Base-by-base conservation (phyloP, 768 basidiomycete species). In the Trametes elegans region DNA sequence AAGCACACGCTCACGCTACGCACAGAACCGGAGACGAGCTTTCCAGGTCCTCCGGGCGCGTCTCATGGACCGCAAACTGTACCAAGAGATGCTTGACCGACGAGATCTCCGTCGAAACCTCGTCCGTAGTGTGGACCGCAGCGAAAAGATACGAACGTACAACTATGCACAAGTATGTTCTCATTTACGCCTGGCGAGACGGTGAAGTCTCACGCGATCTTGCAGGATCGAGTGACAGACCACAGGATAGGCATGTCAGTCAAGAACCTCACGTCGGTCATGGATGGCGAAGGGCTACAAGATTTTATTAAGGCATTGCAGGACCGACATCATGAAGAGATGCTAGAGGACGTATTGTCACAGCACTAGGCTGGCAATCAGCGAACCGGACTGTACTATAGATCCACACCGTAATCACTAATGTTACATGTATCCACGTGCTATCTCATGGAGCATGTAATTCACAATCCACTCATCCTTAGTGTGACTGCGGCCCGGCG, bases 111-210 rank as follows among this genome's bases (percentile, higher is more conserved):
- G 93, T 11, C 76, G 83, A 29, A 85, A 74, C 57, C 84, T 98
- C 40, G 86, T 98, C 8, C 82, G 83, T 38, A 84, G 87, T 0
- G 86, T 85, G 2, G 93, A 95, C 66, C 76, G 97, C 19, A 92
- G 91, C 62, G 94, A 98, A 66, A 98, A 98, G 69, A 89, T 98
- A 53, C 76, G 97, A 57, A 98, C 97, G 4, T 98, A 98, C 71
- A 98, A 97, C 64, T 95, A 87, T 68, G 82, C 92, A 1, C 93
- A 94, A 77, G 92, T 81, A 44, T 9, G 73, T 61, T 55, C 32
- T n/a, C 18, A 28, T 18, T 6, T 35, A 13, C n/a, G n/a, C n/a
- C n/a, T n/a, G n/a, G n/a, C n/a, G n/a, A n/a, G n/a, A n/a, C n/a
- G n/a, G n/a, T n/a, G n/a, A n/a, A 32, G 31, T 32, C 31, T 13